Evolutionary conservation across 495 filamentous ascomycete species (phyloP).

Genomic region (Annulohypoxylon moriforme): DNA sequence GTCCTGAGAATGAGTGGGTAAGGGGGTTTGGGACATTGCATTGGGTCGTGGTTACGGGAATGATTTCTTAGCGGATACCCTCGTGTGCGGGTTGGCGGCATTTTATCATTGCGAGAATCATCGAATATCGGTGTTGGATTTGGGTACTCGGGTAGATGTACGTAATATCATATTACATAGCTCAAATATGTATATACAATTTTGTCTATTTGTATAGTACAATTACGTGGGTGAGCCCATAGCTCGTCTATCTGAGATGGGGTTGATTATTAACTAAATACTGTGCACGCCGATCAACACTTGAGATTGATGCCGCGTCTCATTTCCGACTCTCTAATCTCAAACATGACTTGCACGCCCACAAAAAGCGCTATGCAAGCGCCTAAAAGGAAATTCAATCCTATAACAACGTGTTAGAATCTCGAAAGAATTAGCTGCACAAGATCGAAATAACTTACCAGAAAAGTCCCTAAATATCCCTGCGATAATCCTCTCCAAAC

Average conservation of each 20-base stretch:
- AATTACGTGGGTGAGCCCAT: not conserved
- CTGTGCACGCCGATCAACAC: conserved; percentile 66
- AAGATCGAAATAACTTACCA: conserved; percentile 56
- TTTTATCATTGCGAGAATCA: conserved; percentile 3
- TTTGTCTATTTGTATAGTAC: conserved; percentile 15
- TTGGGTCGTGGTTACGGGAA: not conserved
- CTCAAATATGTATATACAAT: conserved; percentile 19
- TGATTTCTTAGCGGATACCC: conserved; percentile 14
- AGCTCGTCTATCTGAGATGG: not conserved
- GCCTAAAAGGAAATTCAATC: conserved; percentile 75
- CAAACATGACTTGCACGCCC: conserved; percentile 95
- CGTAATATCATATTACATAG: not conserved
- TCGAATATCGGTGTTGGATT: not conserved
- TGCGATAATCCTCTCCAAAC: conserved; percentile 77
- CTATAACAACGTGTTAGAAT: conserved; percentile 48
- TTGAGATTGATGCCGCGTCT: conserved; percentile 86
- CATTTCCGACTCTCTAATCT: conserved; percentile 85
- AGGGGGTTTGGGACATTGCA: not conserved
- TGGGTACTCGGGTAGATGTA: not conserved
- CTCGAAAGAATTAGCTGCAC: conserved; percentile 25
- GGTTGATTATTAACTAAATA: not conserved
- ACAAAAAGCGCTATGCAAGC: conserved; percentile 82
- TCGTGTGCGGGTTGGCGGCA: conserved; percentile 1
- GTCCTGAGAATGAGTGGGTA: not conserved
- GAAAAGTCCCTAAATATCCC: conserved; percentile 79